Base-by-base conservation (phyloP, 2,329 filamentous ascomycete species). In the Hypoxylon sp. region DNA sequence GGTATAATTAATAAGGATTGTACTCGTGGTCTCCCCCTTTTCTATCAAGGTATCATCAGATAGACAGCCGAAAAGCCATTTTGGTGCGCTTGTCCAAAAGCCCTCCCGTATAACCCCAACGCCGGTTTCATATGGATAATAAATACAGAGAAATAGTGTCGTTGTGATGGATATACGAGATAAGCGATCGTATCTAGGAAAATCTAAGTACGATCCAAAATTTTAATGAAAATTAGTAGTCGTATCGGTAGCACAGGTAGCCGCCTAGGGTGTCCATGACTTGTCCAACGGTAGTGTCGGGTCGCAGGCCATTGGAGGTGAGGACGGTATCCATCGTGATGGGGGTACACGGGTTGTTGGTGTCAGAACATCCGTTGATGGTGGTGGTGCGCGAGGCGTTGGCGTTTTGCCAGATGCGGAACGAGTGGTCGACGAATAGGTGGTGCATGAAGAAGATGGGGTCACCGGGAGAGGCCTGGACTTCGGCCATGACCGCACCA, bases 371-470 rank as follows among this genome's bases (percentile, higher is more conserved):
- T 14, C 76, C 76, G 61, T 72, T 70, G 63, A 77, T 74, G 37
- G 69, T 71, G 7, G 68, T 71, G n/a, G 67, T 68, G 34, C 75
- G 74, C 47, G 71, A 65, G 1, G 70, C 63, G 54, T 74, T 69
- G 59, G 65, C 73, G 68, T 76, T 75, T 67, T 78, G 75, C 76
- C 77, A 78, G 51, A 72, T 70, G 46, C 74, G 71, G 75, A 74
- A 78, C 29, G 69, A 72, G 67, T 74, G 76, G 71, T 78, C 77
- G 65, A 78, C 68, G 66, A 77, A 78, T 4, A 68, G 34, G 67
- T 78, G 76, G 68, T 78, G 76, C 74, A 78, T 71, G 67, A 76
- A 76, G 70, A 78, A 79, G 50, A 75, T 61, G 1, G 77, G 78
- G 63, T 79, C 78, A 32, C 75, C 74, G 14, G 76, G 74, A 2